Evolutionary conservation across 257 asterid genomes (phyloP).

Genomic region (Coffea canephora): DNA sequence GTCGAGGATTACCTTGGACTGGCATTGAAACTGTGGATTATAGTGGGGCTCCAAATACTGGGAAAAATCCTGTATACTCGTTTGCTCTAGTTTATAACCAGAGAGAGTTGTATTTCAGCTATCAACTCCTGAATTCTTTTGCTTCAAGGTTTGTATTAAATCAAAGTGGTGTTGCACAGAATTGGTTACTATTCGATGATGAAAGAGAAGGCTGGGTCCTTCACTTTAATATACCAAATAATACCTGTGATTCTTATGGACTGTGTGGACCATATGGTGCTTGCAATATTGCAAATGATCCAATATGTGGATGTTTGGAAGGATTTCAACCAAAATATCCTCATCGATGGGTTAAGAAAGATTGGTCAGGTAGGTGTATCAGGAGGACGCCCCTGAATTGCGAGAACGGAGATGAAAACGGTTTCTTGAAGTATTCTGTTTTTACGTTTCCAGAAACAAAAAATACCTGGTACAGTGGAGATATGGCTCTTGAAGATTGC

Average conservation of each 20-base stretch:
- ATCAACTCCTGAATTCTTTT: not conserved
- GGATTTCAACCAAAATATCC: slow-evolving; percentile 23
- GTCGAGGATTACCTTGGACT: no score
- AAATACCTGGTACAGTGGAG: not conserved
- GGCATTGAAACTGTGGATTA: no score
- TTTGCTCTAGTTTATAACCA: no score
- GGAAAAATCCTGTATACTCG: no score
- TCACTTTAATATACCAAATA: slow-evolving; percentile 12
- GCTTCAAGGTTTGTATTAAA: slow-evolving; percentile 15
- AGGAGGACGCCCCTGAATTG: slow-evolving; percentile 2
- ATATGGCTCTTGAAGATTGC: slow-evolving; percentile 15
- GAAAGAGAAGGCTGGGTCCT: slow-evolving; percentile 23
- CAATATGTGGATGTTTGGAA: slow-evolving; percentile 33
- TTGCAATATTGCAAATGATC: slow-evolving; percentile 22
- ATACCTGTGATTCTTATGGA: slow-evolving; percentile 32
- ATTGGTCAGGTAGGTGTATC: slow-evolving; percentile 28
- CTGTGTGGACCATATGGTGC: slow-evolving; percentile 29
- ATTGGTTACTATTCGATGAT: slow-evolving; percentile 12
- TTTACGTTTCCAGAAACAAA: slow-evolving; percentile 28
- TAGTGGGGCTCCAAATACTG: no score
- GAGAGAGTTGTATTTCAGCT: no score
- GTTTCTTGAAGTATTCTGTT: slow-evolving; percentile 16
- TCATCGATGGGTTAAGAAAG: slow-evolving; percentile 18
- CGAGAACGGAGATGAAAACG: slow-evolving; percentile 15
- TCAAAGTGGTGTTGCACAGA: slow-evolving; percentile 21